These are phyloP conservation scores for Pyrenophora seminiperda DNA, from an alignment of 2,329 filamentous ascomycete species.

Conservation along the genomic window DNA sequence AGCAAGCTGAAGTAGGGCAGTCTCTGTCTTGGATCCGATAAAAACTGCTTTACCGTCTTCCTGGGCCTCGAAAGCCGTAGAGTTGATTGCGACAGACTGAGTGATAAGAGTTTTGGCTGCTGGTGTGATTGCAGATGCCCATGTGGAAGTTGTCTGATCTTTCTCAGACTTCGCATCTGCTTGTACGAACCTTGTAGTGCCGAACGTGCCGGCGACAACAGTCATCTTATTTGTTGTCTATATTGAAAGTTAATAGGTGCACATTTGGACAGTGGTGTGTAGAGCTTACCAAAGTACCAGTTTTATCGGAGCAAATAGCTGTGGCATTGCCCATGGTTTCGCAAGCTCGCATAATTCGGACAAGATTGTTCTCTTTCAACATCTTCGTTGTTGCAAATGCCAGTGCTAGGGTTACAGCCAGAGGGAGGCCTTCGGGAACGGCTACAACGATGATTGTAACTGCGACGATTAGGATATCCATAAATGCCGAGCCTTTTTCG, in stretches of 20 bases:
- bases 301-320: conserved; percentile 46
- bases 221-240: conserved; percentile 51
- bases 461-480: conserved; percentile 51
- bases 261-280: rapidly evolving
- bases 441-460: conserved; percentile 52
- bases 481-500: conserved; percentile 45
- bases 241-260: neutral
- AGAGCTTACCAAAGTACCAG: conserved; percentile 33
- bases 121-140: conserved; percentile 52
- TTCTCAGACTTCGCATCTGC: conserved; percentile 53
- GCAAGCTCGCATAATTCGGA: conserved; percentile 40
- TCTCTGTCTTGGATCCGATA: conserved; percentile 63
- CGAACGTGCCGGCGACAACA: conserved; percentile 49
- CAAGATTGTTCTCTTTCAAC: conserved; percentile 46
- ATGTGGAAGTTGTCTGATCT: conserved; percentile 48
- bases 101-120: conserved; percentile 38
- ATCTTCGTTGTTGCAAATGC: conserved; percentile 46
- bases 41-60: conserved; percentile 55
- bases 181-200: conserved; percentile 54
- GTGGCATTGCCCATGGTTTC: conserved; percentile 47
- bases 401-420: conserved; percentile 43
- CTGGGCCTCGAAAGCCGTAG: conserved; percentile 59
- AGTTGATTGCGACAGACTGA: conserved; percentile 50
- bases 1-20: conserved; percentile 59
- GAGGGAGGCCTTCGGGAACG: conserved; percentile 49